Evolutionary conservation across 2,329 filamentous ascomycete species (phyloP), one percentile per base, ranked within the genome.

Genomic region (Teratosphaeria epicoccoides): DNA sequence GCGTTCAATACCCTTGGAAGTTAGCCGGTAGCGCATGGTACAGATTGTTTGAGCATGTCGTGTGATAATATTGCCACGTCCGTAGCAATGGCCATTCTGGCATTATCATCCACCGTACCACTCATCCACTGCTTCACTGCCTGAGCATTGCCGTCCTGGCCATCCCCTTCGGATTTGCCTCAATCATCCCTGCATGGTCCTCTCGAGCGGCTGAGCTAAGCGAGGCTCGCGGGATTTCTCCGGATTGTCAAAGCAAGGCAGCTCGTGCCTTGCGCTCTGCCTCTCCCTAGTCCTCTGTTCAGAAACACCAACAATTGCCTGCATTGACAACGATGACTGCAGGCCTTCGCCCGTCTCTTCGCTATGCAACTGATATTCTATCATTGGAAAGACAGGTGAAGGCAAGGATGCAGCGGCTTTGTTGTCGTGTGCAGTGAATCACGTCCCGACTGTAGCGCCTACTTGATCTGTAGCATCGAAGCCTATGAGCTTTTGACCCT

Each of bases 81-180:
- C 49, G 49, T 48, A 52, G 49, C 54, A 56, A 37, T 37, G 17
- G 43, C 48, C 17, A 49, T 49, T 52, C 52, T 26, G 44, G 49
- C 45, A 37, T 56, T 44, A 52, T 56, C 52, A 56, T 52, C 54
- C 29, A 54, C 44, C 45, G 43, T 51, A 49, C 25, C 54, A 54
- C 54, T 56, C 49, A 47, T 50, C 46, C 29, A 37, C 49, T 52
- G 49, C 25, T 54, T 47, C 40, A 40, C 33, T 43, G 52, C 52
- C 52, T 52, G 45, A 51, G 43, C 43, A 37, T 17, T 17, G 33
- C 6, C 14, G 14, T 17, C 33, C 28, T 14, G 14, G n/a, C 33
- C n/a, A 40, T 40, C n/a, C 17, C n/a, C n/a, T n/a, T n/a, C n/a
- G n/a, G 6, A 40, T 14, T 40, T 6, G 7, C 33, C 20, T 17